Evolutionary conservation across 352 stramenopile genomes (phyloP).

Genomic region (Pythium graminicola): DNA sequence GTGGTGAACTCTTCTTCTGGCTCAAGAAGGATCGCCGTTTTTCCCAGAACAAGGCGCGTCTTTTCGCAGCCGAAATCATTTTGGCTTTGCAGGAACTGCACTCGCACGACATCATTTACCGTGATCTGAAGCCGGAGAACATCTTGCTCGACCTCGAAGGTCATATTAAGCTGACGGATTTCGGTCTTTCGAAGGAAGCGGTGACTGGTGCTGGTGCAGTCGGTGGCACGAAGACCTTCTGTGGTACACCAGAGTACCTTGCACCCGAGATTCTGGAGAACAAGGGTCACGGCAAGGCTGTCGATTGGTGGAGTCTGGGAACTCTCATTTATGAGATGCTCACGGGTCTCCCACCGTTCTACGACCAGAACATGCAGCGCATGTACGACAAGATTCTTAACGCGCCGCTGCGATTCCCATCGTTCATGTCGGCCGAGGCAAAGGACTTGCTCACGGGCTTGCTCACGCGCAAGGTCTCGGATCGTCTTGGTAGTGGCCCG

Average conservation of each 20-base stretch:
- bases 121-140: conserved; percentile 96
- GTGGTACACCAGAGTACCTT: conserved; percentile 93
- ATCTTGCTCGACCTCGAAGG: conserved; percentile 91
- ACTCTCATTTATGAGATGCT: conserved; percentile 95
- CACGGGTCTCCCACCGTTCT: conserved; percentile 88
- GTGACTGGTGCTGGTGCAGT: conserved; percentile 76
- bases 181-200: conserved; percentile 92
- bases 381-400: conserved; percentile 95
- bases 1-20: conserved; percentile 94
- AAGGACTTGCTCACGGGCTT: conserved; percentile 80
- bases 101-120: conserved; percentile 94
- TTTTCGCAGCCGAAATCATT: conserved; percentile 93
- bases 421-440: conserved; percentile 88
- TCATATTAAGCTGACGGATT: conserved; percentile 93
- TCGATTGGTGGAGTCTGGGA: conserved; percentile 89
- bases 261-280: conserved; percentile 94
- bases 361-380: conserved; percentile 92
- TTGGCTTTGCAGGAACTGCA: conserved; percentile 91
- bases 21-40: conserved; percentile 93
- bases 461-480: conserved; percentile 80
- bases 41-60: conserved; percentile 86
- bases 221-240: conserved; percentile 88
- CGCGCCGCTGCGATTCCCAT: conserved; percentile 80
- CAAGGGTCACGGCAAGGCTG: conserved; percentile 87
- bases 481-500: conserved; percentile 81